Evolutionary conservation across 2,329 filamentous ascomycete genomes (phyloP), one percentile per base, ranked within the genome.

Genomic region (Pestalotiopsis sp.): DNA sequence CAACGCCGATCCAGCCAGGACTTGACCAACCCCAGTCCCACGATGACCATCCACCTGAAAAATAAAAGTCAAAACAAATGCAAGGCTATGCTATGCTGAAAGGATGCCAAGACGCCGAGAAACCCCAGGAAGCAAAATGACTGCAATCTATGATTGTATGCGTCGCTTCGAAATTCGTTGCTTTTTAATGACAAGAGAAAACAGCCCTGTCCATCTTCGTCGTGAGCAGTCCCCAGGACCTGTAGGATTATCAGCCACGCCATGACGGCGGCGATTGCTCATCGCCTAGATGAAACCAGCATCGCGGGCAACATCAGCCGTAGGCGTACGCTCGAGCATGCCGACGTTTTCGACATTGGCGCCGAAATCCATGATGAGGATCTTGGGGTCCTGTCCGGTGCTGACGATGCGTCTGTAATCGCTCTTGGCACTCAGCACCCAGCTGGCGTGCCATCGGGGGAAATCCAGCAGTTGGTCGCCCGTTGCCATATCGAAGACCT

Each of bases 401-500:
- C 94, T 96, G 71, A 99, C 93, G 71, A 99, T 96, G 71, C 96
- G 90, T 69, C 95, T 88, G 80, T 98, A 98, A 78, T 99, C 95
- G 71, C 93, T 95, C 86, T 98, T 98, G 65, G 96, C 96, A 72
- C 94, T 95, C 69, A 99, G 84, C 76, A 99, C 97, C 96, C 96
- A 99, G 81, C 94, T 97, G 12, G 92, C 92, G 69, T 97, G 97
- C 94, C 95, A 98, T 73, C 93, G 91, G n/a, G 94, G 93, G 76
- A 98, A 95, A 74, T 94, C 91, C 71, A 97, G 89, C 70, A 95
- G 87, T 73, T 94, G 87, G 61, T 90, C 84, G 41, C 95, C 95
- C 2, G 91, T 92, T 72, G 91, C 90, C 82, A 96, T 92, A 78
- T 98, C 93, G 81, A 94, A 98, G 1, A 98, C 94, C 78, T 97